Evolutionary conservation across 192 early-diverging fungal species (phyloP), one percentile per base, ranked within the genome.

Genomic region (Phlyctochytrium bullatum): DNA sequence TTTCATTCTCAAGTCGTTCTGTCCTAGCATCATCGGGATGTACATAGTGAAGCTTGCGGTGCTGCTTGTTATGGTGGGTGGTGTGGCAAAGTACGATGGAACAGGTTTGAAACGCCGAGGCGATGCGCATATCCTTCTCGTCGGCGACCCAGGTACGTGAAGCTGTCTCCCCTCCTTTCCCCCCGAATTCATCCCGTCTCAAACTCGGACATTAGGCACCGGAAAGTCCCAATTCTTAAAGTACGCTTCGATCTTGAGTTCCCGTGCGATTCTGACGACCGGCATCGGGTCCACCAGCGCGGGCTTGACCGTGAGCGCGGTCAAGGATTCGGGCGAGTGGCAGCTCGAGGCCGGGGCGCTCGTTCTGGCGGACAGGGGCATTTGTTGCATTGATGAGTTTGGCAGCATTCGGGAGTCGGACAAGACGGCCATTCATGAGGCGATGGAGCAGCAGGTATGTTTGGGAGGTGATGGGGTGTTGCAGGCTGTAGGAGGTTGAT

Each of bases 371-470:
- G 91, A 92, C 67, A 75, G 88, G 2, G 91, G 91, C 0, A 34
- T 92, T 2, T 92, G 91, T 64, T 91, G 90, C 64, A 91, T 92
- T 53, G 91, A 92, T 60, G 91, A 92, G 76, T 92, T 92, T 84
- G 89, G 88, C 14, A 87, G 86, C 52, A 88, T 92, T 61, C 64
- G 86, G 20, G 88, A 90, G 58, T 68, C 82, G 6, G 90, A 91
- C 60, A 88, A 90, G 67, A 85, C 85, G 3, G 83, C 89, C 1
- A 87, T 92, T 24, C 84, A 88, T 52, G 91, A 92, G 62, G 91
- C 90, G 1, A 92, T 92, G 91, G 91, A 92, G 62, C 91, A 92
- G 74, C 91, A 92, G 71, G 64, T 75, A 34, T 62, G 59, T 60
- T 56, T 29, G 63, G 20, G n/a, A n/a, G 23, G 16, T 14, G 17